A percentile compares a stretch with the other conserved stretches of the same genome.
Conservation (phyloP, 169 alveolate species). For the Plasmodium adleri region DNA sequence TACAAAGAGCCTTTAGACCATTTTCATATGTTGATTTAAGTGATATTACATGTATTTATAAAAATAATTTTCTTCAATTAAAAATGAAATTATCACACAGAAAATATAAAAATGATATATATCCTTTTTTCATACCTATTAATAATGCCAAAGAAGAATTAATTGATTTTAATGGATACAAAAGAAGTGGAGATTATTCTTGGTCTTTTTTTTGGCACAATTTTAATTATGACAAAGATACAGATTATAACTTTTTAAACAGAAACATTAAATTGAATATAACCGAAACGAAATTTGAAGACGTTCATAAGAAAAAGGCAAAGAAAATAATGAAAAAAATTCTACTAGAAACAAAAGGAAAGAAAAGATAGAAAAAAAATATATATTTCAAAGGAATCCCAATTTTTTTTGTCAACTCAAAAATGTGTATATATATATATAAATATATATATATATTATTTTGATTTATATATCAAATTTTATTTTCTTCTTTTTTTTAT, state of each 20-base stretch:
- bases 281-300: conserved; percentile 71
- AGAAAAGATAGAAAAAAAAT: not conserved
- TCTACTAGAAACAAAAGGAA: conserved; percentile 28
- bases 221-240: conserved; percentile 60
- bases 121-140: conserved; percentile 71
- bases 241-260: conserved; percentile 62
- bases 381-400: no score
- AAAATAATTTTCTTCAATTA: conserved; percentile 58
- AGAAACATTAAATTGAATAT: conserved; percentile 57
- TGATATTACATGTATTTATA: conserved; percentile 61
- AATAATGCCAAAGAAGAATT: conserved; percentile 32
- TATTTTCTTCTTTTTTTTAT: no score
- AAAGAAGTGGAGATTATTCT: conserved; percentile 59
- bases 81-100: conserved; percentile 71
- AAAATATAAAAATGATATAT: conserved; percentile 52
- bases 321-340: conserved; percentile 59
- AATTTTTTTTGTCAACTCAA: no score
- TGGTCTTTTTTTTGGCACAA: conserved; percentile 76
- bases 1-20: conserved; percentile 75
- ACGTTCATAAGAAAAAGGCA: conserved; percentile 46
- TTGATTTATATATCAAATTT: no score
- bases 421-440: no score
- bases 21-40: conserved; percentile 59
- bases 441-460: no score
- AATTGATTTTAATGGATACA: conserved; percentile 64